A percentile compares a stretch with the other conserved stretches of the same genome.
phyloP scores from a whole-genome alignment of 2,329 filamentous ascomycete genomes.

The Colletotrichum sp. region DNA sequence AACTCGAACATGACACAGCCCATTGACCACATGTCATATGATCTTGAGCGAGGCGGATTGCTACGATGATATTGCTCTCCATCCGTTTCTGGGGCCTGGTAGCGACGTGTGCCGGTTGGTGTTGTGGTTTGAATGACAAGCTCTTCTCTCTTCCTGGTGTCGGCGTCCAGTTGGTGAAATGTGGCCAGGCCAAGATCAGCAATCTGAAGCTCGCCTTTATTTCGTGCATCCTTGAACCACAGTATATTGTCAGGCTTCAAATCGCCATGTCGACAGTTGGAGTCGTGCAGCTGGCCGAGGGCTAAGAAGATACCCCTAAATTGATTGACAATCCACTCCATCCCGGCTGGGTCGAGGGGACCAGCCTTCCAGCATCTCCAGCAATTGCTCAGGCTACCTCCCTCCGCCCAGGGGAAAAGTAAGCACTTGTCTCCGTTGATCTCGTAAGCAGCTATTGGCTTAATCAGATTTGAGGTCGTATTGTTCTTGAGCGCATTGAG shows the following conservation, averaged over 20 bases:
- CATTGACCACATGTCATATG: not conserved
- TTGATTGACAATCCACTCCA: not conserved
- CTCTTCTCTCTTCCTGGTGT: not conserved
- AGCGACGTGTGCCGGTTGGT: not conserved
- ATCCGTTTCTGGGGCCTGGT: not conserved
- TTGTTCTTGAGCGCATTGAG: not conserved
- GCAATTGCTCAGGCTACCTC: not conserved
- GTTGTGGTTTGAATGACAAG: not conserved
- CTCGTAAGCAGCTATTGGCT: not conserved
- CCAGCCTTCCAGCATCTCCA: not conserved
- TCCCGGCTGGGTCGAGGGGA: not conserved
- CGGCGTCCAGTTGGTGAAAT: not conserved
- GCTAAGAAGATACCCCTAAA: not conserved
- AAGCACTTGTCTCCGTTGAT: not conserved
- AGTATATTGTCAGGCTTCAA: slow-evolving; percentile 11
- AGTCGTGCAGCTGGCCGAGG: not conserved
- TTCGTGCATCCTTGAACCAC: not conserved
- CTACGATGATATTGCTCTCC: not conserved
- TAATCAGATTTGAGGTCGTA: not conserved
- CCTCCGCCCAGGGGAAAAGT: not conserved
- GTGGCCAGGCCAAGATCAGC: not conserved
- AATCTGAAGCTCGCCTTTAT: not conserved
- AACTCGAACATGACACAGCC: not conserved
- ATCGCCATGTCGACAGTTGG: not conserved
- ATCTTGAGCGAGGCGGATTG: not conserved